These are phyloP conservation scores for Auriscalpium microsporum DNA, from an alignment of 768 basidiomycete species.

Conservation along the genomic window DNA sequence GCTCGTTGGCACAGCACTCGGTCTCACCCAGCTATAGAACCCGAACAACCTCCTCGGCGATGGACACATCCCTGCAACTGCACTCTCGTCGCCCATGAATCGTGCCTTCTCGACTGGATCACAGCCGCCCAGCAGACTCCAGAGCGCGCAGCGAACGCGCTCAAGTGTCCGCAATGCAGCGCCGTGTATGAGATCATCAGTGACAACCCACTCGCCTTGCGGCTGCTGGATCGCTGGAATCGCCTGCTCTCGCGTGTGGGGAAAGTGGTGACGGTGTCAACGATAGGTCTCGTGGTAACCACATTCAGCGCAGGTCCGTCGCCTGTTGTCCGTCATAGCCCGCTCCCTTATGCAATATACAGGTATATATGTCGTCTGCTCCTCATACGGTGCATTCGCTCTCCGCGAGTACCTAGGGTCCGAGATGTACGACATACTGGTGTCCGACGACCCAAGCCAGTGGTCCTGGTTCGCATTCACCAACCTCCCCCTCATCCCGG, in stretches of 20 bases:
- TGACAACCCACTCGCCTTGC: conserved; percentile 45
- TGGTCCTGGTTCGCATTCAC: conserved; percentile 75
- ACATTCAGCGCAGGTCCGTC: conserved; percentile 56
- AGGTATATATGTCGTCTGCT: conserved; percentile 44
- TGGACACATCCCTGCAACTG: conserved; percentile 82
- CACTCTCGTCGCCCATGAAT: conserved; percentile 72
- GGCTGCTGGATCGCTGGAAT: conserved; percentile 44
- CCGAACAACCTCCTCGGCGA: conserved; percentile 39
- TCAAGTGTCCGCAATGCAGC: conserved; percentile 77
- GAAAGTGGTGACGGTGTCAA: conserved; percentile 41
- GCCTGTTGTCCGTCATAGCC: background rate
- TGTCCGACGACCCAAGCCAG: conserved; percentile 59
- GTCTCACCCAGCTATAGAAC: conserved; percentile 22
- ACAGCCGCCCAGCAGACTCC: conserved; percentile 53
- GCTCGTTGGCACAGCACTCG: too few species aligned
- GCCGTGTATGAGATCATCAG: conserved; percentile 60
- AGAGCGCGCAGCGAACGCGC: conserved; percentile 48
- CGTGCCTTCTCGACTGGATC: conserved; percentile 76
- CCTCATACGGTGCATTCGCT: conserved; percentile 68
- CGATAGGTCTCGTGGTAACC: conserved; percentile 40
- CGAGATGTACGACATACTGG: conserved; percentile 45
- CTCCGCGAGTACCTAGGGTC: conserved; percentile 59
- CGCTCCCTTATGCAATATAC: conserved; percentile 18
- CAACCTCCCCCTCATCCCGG: conserved; percentile 65
- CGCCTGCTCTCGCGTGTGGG: conserved; percentile 41